phyloP scores from a whole-genome alignment of 1,284 basidiomycete genomes.

The Heterobasidion parviporum region DNA sequence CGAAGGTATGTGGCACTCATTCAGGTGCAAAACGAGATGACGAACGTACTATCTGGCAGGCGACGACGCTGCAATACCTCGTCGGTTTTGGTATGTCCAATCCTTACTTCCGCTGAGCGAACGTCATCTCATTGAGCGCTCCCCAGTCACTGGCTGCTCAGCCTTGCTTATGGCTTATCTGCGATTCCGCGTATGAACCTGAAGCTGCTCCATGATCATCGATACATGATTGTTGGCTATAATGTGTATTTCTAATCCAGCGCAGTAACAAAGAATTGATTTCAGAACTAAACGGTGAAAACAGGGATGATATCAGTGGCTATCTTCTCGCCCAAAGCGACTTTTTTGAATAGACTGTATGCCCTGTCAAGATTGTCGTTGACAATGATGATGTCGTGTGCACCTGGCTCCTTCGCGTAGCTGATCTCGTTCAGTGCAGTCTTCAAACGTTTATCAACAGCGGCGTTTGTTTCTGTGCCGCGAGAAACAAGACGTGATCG shows the following conservation, averaged over 20 bases:
- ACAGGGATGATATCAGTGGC: constrained; percentile 48
- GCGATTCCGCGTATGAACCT: constrained; percentile 45
- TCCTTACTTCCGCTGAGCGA: not conserved
- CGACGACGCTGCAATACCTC: constrained; percentile 75
- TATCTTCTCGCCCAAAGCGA: constrained; percentile 61
- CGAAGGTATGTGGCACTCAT: constrained; percentile 52
- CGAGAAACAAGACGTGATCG: constrained; percentile 66
- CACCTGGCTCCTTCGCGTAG: constrained; percentile 71
- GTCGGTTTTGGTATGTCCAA: constrained; percentile 67
- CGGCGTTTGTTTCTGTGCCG: constrained; percentile 79
- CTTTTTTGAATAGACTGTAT: constrained; percentile 61
- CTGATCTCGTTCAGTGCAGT: constrained; percentile 82
- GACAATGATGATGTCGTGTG: constrained; percentile 82
- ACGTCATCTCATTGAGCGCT: not conserved
- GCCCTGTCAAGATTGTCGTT: constrained; percentile 89
- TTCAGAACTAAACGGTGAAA: constrained; percentile 38
- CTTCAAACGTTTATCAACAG: constrained; percentile 69
- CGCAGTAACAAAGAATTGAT: no score
- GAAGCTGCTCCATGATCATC: not conserved
- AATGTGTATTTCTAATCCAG: no score
- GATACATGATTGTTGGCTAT: not conserved
- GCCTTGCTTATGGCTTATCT: constrained; percentile 82
- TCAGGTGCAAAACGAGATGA: not conserved
- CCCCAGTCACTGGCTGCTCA: constrained; percentile 78
- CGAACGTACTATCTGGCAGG: constrained; percentile 29